These are phyloP conservation scores for Suillus cothurnatus DNA, from an alignment of 768 basidiomycete species.

Conservation along the genomic window DNA sequence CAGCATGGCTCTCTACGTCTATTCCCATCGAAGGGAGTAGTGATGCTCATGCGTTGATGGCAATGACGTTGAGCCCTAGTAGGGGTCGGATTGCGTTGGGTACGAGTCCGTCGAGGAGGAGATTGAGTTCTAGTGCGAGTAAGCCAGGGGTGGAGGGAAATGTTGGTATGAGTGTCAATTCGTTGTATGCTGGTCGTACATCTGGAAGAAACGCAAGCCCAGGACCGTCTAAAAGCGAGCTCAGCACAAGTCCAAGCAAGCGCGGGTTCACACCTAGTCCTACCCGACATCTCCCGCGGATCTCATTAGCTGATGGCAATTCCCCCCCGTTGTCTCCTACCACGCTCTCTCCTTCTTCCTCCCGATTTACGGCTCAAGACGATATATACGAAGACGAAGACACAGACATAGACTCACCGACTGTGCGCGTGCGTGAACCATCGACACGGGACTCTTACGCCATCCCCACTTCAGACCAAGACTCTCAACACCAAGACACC, in stretches of 20 bases:
- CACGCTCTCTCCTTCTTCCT: slow-evolving; percentile 5
- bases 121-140: slow-evolving; percentile 1
- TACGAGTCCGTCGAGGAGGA: slow-evolving; percentile 4
- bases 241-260: slow-evolving; percentile 7
- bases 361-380: slow-evolving; percentile 2
- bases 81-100: slow-evolving; percentile 2
- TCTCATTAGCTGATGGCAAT: slow-evolving; percentile 18
- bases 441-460: not conserved
- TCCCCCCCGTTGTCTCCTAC: not conserved
- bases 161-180: not conserved
- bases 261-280: slow-evolving; percentile 13
- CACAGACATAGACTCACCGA: not conserved
- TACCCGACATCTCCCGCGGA: slow-evolving; percentile 25
- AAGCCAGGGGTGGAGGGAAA: not conserved
- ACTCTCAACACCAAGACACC: not conserved
- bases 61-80: slow-evolving; percentile 33
- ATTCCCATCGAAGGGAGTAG: slow-evolving; percentile 15
- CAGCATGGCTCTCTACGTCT: slow-evolving; percentile 34
- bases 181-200: not conserved
- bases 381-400: not conserved
- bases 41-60: slow-evolving; percentile 39
- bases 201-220: slow-evolving; percentile 21
- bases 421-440: not conserved
- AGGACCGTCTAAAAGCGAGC: slow-evolving; percentile 21
- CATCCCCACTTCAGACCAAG: not conserved